Base-by-base conservation (phyloP, 345 rosid species). In the Eucalyptus curtisii region DNA sequence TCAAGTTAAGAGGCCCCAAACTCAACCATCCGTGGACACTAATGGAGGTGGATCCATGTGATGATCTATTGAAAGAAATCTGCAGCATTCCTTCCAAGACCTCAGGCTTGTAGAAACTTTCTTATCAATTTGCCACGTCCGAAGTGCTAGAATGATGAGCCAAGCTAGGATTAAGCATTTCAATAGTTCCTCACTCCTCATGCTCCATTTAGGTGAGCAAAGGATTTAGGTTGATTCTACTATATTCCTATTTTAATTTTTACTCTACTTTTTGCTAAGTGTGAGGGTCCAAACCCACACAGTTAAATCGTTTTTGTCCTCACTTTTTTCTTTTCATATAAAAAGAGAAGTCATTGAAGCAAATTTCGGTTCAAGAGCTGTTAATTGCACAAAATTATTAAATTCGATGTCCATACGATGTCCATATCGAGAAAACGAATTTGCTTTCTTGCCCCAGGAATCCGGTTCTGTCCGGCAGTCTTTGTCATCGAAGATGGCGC, bases 271-370 rank as follows among this genome's bases (percentile, higher is more conserved):
- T 3, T 50, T 50, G 6, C 3, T 2, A 3, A 7, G 7, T 2
- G 16, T 6, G 7, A 7, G 3, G 2, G 19, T 50, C 1, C 1
- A 17, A 50, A 50, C 16, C 0, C 9, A 50, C 9, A 0, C 22
- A 17, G 0, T 3, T 50, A 50, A 50, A 50, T 50, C 3, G 0
- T 50, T 50, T 2, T 1, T 17, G 17, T 17, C 53, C 4, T n/a
- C n/a, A n/a, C n/a, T n/a, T n/a, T 17, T 17, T 0, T 7, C 9
- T 50, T 17, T 50, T 50, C 0, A 50, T 50, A 0, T 50, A 50
- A 52, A 52, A 52, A 17, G 20, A 50, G 3, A 1, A 50, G 8
- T 16, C 1, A 52, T 7, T 52, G 0, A 1, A 4, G 1, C 0
- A 52, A 52, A 52, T 52, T 0, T 7, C 7, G 0, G 7, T 42